These are phyloP conservation scores for Diaporthe aspalathi DNA, from an alignment of 2,329 filamentous ascomycete genomes.

Conservation along the genomic window DNA sequence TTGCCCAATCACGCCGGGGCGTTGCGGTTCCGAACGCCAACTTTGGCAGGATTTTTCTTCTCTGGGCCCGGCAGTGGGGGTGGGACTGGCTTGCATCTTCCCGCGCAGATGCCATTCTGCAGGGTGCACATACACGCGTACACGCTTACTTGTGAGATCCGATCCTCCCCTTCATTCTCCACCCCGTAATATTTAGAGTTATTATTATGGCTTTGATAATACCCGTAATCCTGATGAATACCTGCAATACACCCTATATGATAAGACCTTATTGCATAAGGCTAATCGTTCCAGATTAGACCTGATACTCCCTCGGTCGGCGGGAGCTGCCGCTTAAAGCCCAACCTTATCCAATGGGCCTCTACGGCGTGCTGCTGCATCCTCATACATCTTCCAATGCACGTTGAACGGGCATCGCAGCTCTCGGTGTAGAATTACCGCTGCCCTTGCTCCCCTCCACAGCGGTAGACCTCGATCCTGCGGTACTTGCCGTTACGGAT, in stretches of 20 bases:
- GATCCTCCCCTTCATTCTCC: no score
- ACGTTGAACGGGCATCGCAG: neutral
- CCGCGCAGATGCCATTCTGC: neutral
- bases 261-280: neutral
- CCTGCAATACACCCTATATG: neutral
- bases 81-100: neutral
- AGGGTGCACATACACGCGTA: neutral
- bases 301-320: neutral
- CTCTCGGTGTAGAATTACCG: neutral
- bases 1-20: constrained; percentile 21
- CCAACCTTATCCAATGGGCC: neutral
- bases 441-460: neutral
- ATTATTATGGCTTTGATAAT: neutral
- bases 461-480: neutral
- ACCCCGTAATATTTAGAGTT: no score
- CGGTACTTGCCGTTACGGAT: constrained; percentile 24
- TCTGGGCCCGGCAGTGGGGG: neutral
- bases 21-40: neutral
- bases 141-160: neutral
- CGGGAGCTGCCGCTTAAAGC: constrained; percentile 5
- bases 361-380: neutral
- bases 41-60: neutral
- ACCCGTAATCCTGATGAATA: neutral
- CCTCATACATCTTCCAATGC: neutral
- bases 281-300: constrained; percentile 6